Conservation (phyloP, 352 stramenopile species). For the Globisporangium nagaii region DNA sequence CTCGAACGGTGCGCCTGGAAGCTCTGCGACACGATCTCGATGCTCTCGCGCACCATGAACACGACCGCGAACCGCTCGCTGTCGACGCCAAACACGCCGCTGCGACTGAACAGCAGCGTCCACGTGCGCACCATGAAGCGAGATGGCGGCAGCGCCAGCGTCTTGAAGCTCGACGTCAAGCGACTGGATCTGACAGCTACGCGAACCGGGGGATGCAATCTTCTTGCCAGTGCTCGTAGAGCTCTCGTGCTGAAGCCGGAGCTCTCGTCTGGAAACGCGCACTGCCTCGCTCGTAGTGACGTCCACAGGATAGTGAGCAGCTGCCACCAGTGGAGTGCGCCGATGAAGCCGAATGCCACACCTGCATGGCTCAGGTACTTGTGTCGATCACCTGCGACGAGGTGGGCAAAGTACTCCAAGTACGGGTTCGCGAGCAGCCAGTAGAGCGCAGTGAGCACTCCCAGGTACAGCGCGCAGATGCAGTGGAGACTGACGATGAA, state of each 20-base stretch:
- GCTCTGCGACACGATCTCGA: slow-evolving; percentile 12
- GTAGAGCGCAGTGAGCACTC: not conserved
- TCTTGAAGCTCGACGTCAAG: not conserved
- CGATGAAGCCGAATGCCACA: not conserved
- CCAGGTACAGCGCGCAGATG: not conserved
- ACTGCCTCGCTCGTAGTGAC: not conserved
- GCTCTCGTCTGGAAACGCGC: not conserved
- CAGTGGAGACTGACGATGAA: not conserved
- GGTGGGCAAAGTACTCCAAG: slow-evolving; percentile 1
- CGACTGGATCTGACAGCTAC: too few relatives aligned
- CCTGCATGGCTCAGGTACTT: not conserved
- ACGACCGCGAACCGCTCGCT: not conserved
- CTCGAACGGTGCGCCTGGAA: slow-evolving; percentile 14
- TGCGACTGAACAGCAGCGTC: not conserved
- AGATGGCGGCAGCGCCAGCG: not conserved
- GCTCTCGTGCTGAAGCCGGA: not conserved
- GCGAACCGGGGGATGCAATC: not conserved
- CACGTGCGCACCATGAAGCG: not conserved
- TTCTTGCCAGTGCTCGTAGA: not conserved
- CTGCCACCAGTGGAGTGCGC: slow-evolving; percentile 2
- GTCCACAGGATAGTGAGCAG: not conserved
- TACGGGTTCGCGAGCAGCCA: not conserved
- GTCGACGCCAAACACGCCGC: slow-evolving; percentile 10
- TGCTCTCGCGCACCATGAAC: slow-evolving; percentile 7
- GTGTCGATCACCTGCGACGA: not conserved